Evolutionary conservation across 768 basidiomycete species (phyloP), one percentile per base, ranked within the genome.

Genomic region (Leccinum sublutescens): DNA sequence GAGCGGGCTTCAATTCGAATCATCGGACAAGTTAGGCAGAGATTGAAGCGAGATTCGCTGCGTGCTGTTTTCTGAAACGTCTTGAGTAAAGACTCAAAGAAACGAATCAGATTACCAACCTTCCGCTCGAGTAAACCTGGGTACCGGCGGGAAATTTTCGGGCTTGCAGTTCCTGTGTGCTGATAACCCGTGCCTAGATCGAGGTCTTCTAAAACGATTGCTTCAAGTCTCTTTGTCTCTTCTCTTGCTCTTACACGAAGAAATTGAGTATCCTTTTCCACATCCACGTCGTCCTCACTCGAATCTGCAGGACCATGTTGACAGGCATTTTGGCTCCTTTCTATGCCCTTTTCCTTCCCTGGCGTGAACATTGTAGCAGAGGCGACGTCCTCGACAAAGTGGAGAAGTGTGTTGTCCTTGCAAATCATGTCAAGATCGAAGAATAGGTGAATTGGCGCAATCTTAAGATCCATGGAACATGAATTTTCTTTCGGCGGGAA

Each of bases 391-490:
- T 83, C 76, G 47, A 88, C 40, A 61, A 88, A 89, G 0, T 72
- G 66, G 34, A 83, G 66, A 49, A 78, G 73, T 59, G 71, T 76
- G 53, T 60, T 66, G 64, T 74, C 63, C 59, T 76, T 67, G 52
- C 83, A 63, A 19, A 78, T 63, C 56, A 76, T 69, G 34, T 73
- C 80, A 50, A 92, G 74, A 69, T 95, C 92, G 27, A 91, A 54
- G 66, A 93, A 91, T n/a, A 89, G 45, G 66, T 94, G 93, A 10
- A 95, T 64, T 10, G 93, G 88, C 10, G 77, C 76, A 8, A 84
- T 66, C 29, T 80, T 75, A 33, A 85, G 52, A 5, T 76, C 66
- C 38, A 71, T n/a, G 59, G 60, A 54, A 33, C 47, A 21, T 53
- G 59, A 19, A 2, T 21, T 50, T 34, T 62, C 52, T 25, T 52